Conservation (phyloP, 345 rosid species). For the Hibiscus mutabilis region DNA sequence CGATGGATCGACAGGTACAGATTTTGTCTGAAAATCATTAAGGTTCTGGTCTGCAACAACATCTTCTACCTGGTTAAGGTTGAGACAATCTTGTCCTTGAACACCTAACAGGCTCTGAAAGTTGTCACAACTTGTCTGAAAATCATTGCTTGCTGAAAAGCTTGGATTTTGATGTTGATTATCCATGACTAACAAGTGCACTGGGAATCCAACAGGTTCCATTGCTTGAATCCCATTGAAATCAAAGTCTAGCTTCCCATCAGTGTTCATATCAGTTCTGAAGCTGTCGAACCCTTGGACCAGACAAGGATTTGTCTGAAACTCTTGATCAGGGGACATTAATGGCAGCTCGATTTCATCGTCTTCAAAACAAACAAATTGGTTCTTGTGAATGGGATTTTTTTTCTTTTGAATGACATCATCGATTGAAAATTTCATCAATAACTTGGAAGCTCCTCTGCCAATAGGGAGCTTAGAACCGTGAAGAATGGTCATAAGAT, state of each 20-base stretch:
- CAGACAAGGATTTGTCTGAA: background rate
- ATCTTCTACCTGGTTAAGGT: background rate
- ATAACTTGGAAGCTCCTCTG: conserved; percentile 18
- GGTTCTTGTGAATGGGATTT: background rate
- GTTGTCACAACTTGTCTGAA: background rate
- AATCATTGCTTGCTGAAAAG: background rate
- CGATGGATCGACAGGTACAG: background rate
- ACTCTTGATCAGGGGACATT: background rate
- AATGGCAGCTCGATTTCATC: background rate
- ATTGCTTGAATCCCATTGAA: background rate
- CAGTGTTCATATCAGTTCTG: background rate
- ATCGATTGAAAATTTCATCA: background rate
- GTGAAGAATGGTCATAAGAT: conserved; percentile 11
- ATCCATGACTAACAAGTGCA: background rate
- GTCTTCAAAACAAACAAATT: background rate
- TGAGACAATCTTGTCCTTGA: background rate
- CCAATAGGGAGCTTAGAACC: conserved; percentile 16
- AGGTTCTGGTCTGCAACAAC: background rate
- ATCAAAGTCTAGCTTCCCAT: background rate
- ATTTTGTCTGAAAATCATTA: background rate
- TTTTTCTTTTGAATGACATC: background rate
- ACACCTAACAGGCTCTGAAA: background rate
- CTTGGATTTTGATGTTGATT: background rate
- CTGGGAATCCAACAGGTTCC: background rate
- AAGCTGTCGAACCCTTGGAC: background rate